Evolutionary conservation across 257 asterid species (phyloP), one percentile per base, ranked within the genome.

Genomic region (Gentiana dahurica): DNA sequence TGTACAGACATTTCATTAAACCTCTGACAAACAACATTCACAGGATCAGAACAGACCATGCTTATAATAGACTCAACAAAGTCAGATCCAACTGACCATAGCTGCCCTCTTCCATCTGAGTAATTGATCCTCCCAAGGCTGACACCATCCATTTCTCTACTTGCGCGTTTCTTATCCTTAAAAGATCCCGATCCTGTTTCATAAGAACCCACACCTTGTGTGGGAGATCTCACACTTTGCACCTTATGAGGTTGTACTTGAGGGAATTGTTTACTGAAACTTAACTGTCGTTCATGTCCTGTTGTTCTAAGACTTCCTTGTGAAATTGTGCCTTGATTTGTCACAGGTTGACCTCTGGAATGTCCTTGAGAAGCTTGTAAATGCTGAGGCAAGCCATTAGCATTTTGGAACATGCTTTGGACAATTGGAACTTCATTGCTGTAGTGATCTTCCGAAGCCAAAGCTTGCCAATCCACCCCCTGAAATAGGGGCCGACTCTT

Each of bases 391-490:
- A 64, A 13, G 59, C 71, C 77, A 67, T 73, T 81, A 51, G 77
- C 95, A 71, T 76, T 72, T 35, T 86, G 65, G 34, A 85, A 41
- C 52, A 66, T 68, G 54, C 75, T 76, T 61, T 71, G 86, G 76
- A 63, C 71, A 51, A 65, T 58, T 32, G 87, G 81, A 63, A 66
- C 71, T 43, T 82, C 97, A 75, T 75, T 79, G 58, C 60, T 75
- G 67, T 85, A 81, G 55, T 76, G 75, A 70, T 85, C 97, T 6
- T 81, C 89, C 32, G 74, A 65, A n/a, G 99, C 63, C 66, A 88
- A 72, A 66, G 88, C 89, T 71, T 88, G 94, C 99, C 99, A 88
- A 64, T 92, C 95, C 37, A 92, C 95, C 53, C 94, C 97, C 71
- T 92, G 91, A 74, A 92, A 88, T 67, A 92, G 46, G 6, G 99